Percentiles rank a stretch among this genome's conserved stretches.
Conservation (phyloP, 2,329 filamentous ascomycete species). For the Trichoderma breve region DNA sequence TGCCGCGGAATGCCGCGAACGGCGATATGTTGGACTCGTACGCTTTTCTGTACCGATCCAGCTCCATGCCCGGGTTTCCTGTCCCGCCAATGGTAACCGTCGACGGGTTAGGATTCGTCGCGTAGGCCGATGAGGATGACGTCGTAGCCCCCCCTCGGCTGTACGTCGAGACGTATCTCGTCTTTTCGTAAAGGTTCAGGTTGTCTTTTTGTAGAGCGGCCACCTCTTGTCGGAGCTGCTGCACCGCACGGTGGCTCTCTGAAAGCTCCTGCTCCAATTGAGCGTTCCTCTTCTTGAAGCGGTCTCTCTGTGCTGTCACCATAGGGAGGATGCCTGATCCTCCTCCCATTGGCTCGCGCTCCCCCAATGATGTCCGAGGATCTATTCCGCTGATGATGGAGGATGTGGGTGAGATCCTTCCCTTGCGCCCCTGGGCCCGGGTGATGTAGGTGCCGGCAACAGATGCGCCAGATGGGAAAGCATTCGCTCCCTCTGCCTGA, state of each 20-base stretch:
- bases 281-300: conserved; percentile 93
- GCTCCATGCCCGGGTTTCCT: conserved; percentile 59
- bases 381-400: conserved; percentile 99
- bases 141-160: conserved; percentile 64
- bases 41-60: conserved; percentile 84
- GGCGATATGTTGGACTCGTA: conserved; percentile 96
- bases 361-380: conserved; percentile 50
- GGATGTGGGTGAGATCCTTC: conserved; percentile 81
- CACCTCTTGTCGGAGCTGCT: conserved; percentile 84
- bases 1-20: conserved; percentile 92
- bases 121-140: conserved; percentile 64
- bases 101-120: conserved; percentile 71
- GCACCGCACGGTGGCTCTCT: conserved; percentile 76
- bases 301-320: conserved; percentile 96
- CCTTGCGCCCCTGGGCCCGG: conserved; percentile 60
- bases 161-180: conserved; percentile 91
- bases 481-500: conserved; percentile 79
- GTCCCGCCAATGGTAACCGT: conserved; percentile 60
- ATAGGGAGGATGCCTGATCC: conserved; percentile 92
- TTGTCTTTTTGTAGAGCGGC: conserved; percentile 94
- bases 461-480: conserved; percentile 85
- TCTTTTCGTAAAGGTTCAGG: conserved; percentile 94
- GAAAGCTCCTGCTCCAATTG: conserved; percentile 90
- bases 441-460: conserved; percentile 88
- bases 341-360: conserved; percentile 65